phyloP scores from a whole-genome alignment of 2,329 filamentous ascomycete species.

The Aspergillus awamori region DNA sequence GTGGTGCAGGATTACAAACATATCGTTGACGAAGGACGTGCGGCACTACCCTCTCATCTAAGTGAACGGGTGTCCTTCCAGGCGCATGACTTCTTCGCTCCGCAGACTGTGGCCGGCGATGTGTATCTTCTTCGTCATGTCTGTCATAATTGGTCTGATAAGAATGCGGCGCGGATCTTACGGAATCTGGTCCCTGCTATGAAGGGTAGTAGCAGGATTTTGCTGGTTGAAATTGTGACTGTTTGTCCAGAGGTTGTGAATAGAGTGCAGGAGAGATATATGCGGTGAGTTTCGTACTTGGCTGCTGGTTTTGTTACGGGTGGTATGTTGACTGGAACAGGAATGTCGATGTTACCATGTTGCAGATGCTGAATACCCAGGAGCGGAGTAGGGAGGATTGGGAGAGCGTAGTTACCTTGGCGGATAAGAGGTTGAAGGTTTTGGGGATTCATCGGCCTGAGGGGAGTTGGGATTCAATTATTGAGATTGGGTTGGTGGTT shows the following conservation, averaged over 20 bases:
- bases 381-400: conserved; percentile 11
- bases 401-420: conserved; percentile 1
- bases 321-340: background rate
- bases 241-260: background rate
- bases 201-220: conserved; percentile 4
- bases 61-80: conserved; percentile 1
- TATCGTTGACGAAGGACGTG: background rate
- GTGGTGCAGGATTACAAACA: conserved; percentile 16
- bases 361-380: conserved; percentile 3
- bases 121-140: conserved; percentile 18
- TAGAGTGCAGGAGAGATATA: conserved; percentile 1
- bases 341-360: conserved; percentile 6
- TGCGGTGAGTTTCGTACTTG: background rate
- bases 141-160: conserved; percentile 17
- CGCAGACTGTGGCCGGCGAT: conserved; percentile 9
- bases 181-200: conserved; percentile 10
- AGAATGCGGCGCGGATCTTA: conserved; percentile 12
- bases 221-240: conserved; percentile 1
- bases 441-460: background rate
- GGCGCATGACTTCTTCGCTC: conserved; percentile 7
- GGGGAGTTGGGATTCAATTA: conserved; percentile 7
- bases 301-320: background rate
- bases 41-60: background rate
- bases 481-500: background rate
- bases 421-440: background rate